phyloP scores from a whole-genome alignment of 176 grass and related monocot genomes.

The Puya raimondii region DNA sequence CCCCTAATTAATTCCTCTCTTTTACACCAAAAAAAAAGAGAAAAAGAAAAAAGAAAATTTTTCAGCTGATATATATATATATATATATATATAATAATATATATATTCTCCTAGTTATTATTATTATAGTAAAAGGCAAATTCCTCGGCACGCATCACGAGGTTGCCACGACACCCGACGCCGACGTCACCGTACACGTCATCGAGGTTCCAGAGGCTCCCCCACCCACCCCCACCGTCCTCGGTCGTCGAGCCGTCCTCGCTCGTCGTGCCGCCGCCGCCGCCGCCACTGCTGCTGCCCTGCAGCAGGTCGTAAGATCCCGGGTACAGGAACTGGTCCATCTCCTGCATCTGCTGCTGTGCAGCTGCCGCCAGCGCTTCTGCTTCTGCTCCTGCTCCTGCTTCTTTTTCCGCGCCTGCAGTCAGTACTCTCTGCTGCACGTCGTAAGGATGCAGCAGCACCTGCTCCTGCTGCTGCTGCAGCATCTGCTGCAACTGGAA shows the following conservation, averaged over 20 bases:
- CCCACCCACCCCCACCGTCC: constrained; percentile 64
- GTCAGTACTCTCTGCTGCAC: constrained; percentile 7
- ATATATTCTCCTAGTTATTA: background rate
- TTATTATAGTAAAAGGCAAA: constrained; percentile 25
- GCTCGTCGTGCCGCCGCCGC: constrained; percentile 30
- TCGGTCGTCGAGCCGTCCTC: constrained; percentile 39
- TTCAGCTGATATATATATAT: constrained; percentile 12
- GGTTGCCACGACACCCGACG: constrained; percentile 6
- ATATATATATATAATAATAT: background rate
- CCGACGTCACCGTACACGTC: constrained; percentile 10
- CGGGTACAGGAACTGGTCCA: constrained; percentile 42
- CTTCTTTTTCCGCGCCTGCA: constrained; percentile 14
- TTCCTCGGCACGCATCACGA: constrained; percentile 17
- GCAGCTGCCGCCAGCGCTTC: background rate
- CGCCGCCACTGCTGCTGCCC: constrained; percentile 7
- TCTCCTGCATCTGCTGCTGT: constrained; percentile 6
- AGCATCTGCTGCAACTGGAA: constrained; percentile 1
- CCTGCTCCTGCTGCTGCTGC: constrained; percentile 6
- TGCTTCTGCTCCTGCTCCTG: background rate
- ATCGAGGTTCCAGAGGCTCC: constrained; percentile 88
- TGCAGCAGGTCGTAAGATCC: constrained; percentile 32
- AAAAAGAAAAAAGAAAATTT: too few species aligned
- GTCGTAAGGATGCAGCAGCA: background rate
- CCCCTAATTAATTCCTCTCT: background rate
- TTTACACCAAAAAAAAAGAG: background rate